A percentile compares a stretch with the other conserved stretches of the same genome.
phyloP scores from a whole-genome alignment of 2,329 filamentous ascomycete genomes.

The Clonostachys byssicola region DNA sequence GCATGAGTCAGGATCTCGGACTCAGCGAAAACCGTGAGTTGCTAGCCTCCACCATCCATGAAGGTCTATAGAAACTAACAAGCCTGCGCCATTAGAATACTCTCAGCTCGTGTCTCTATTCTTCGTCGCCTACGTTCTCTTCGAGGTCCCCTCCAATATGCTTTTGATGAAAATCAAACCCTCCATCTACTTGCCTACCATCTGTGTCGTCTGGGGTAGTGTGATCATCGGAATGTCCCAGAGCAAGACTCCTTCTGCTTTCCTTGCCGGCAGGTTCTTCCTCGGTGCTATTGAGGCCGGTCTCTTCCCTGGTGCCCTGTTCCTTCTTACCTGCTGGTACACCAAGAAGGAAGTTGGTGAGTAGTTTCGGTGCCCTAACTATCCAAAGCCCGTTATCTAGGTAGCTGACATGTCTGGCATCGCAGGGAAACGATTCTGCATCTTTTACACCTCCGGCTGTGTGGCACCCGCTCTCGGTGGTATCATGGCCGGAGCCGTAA shows the following conservation, averaged over 20 bases:
- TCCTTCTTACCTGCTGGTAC: constrained; percentile 53
- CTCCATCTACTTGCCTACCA: constrained; percentile 40
- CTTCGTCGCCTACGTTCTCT: constrained; percentile 47
- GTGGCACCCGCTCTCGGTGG: constrained; percentile 63
- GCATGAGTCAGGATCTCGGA: constrained; percentile 39
- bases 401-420: neutral
- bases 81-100: constrained; percentile 27
- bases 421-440: constrained; percentile 44
- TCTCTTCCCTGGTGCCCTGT: constrained; percentile 46
- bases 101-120: constrained; percentile 47
- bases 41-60: too few relatives aligned
- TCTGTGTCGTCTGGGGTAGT: constrained; percentile 41
- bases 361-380: neutral
- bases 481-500: constrained; percentile 55
- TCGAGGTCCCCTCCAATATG: constrained; percentile 50
- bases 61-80: neutral
- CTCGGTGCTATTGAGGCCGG: constrained; percentile 46
- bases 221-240: constrained; percentile 40
- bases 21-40: constrained; percentile 28
- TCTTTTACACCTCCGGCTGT: constrained; percentile 52
- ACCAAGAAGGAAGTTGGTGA: constrained; percentile 40
- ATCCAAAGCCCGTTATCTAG: too few relatives aligned
- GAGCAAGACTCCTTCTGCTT: constrained; percentile 37
- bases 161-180: constrained; percentile 42
- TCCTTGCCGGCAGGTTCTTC: constrained; percentile 39